phyloP scores from a whole-genome alignment of 495 filamentous ascomycete genomes.

The Bryoglossum gracile region DNA sequence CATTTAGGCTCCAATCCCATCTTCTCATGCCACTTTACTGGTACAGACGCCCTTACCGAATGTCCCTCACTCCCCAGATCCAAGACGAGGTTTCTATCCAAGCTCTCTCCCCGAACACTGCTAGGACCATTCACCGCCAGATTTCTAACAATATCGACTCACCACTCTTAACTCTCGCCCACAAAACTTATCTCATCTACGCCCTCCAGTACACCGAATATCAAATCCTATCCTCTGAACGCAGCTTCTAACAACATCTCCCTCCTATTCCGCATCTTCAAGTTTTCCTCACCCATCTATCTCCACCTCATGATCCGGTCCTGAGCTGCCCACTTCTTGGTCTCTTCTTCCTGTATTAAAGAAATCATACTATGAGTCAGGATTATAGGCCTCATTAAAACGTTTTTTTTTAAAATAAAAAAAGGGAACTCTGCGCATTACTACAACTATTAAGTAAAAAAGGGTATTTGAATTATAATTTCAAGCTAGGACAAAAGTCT shows the following conservation, averaged over 20 bases:
- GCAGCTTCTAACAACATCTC: background rate
- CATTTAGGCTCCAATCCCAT: background rate
- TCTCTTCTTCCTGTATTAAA: too few relatives aligned
- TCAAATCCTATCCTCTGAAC: background rate
- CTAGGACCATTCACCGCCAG: background rate
- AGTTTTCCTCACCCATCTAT: constrained; percentile 3
- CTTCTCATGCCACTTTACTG: background rate
- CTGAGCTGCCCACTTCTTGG: too few relatives aligned
- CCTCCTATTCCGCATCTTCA: background rate
- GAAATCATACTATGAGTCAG: too few relatives aligned
- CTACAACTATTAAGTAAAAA: too few relatives aligned
- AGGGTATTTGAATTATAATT: too few relatives aligned
- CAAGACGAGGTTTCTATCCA: background rate
- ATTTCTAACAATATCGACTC: background rate
- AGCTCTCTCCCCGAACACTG: background rate
- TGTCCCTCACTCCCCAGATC: background rate
- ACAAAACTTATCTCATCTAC: background rate
- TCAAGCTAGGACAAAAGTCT: too few relatives aligned
- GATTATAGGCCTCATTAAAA: too few relatives aligned
- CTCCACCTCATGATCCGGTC: constrained; percentile 6
- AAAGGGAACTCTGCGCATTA: too few relatives aligned
- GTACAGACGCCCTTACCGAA: background rate
- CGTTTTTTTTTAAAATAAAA: too few relatives aligned
- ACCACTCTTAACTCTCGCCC: background rate
- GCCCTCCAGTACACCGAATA: constrained; percentile 2